Conservation (phyloP, 805 yeast species). For the Sugiyamaella smithiae region DNA sequence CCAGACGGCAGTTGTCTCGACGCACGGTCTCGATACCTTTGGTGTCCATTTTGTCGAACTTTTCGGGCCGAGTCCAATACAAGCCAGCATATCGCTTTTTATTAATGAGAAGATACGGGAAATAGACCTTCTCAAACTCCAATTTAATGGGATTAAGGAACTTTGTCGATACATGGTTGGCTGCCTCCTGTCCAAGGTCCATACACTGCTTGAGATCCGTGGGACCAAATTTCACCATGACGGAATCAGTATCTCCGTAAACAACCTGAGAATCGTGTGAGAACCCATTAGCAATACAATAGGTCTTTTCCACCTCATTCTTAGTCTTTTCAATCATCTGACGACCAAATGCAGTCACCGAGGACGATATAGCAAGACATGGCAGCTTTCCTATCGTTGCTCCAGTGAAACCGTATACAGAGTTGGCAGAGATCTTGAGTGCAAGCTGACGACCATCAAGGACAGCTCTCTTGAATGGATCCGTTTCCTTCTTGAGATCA, state of each 20-base stretch:
- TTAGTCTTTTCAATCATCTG: slow-evolving; percentile 94
- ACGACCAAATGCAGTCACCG: slow-evolving; percentile 94
- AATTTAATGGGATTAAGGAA: slow-evolving; percentile 86
- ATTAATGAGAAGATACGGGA: slow-evolving; percentile 88
- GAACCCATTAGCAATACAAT: slow-evolving; percentile 77
- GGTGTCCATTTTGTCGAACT: slow-evolving; percentile 94
- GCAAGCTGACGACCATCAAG: slow-evolving; percentile 97
- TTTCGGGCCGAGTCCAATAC: slow-evolving; percentile 91
- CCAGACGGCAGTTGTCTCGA: slow-evolving; percentile 94
- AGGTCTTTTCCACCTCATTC: slow-evolving; percentile 74
- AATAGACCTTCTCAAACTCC: slow-evolving; percentile 95
- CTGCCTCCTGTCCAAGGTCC: slow-evolving; percentile 93
- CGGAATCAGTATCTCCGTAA: slow-evolving; percentile 99
- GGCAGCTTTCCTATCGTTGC: slow-evolving; percentile 98
- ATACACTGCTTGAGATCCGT: slow-evolving; percentile 77
- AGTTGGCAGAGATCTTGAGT: slow-evolving; percentile 92
- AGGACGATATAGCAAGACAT: slow-evolving; percentile 92
- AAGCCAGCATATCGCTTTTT: slow-evolving; percentile 97
- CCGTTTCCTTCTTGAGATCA: slow-evolving; percentile 87
- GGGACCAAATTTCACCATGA: slow-evolving; percentile 95
- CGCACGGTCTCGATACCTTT: slow-evolving; percentile 98
- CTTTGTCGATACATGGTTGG: slow-evolving; percentile 71
- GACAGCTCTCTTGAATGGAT: slow-evolving; percentile 90
- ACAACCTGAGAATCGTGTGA: slow-evolving; percentile 85
- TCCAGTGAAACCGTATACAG: slow-evolving; percentile 98